These are phyloP conservation scores for Rhamnella rubrinervis DNA, from an alignment of 331 rosid genomes.

Conservation along the genomic window DNA sequence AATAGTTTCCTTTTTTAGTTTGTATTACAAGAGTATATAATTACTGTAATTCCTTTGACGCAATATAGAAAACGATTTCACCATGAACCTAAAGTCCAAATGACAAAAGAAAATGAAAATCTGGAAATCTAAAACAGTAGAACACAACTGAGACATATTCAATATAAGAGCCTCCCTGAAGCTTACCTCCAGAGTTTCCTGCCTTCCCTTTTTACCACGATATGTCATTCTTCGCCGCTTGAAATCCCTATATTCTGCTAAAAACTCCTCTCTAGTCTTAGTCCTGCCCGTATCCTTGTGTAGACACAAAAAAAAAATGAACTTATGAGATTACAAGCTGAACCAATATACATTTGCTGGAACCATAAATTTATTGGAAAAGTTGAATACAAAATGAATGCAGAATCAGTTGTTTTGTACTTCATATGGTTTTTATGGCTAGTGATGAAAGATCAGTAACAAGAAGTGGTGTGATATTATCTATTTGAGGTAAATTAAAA, in stretches of 20 bases:
- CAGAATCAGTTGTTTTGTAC: background rate
- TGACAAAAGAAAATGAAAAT: too few species aligned
- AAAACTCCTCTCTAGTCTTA: constrained; percentile 82
- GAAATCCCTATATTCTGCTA: constrained; percentile 96
- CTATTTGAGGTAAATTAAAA: too few species aligned
- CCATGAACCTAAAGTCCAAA: too few species aligned
- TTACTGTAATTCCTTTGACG: too few species aligned
- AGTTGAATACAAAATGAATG: background rate
- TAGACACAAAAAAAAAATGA: constrained; percentile 18
- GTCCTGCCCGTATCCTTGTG: constrained; percentile 53
- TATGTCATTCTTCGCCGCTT: constrained; percentile 95
- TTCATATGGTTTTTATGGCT: background rate
- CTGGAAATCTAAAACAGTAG: too few species aligned
- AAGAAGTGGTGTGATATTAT: too few species aligned
- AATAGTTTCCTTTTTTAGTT: too few species aligned
- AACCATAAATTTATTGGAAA: background rate
- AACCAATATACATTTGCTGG: background rate
- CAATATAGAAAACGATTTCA: too few species aligned
- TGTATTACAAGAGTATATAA: too few species aligned
- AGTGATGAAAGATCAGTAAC: background rate
- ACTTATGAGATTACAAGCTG: background rate
- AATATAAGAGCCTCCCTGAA: constrained; percentile 12
- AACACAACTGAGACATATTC: constrained; percentile 1
- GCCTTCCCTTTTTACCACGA: constrained; percentile 86
- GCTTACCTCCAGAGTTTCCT: constrained; percentile 69